Base-by-base conservation (phyloP, 306 rosid genomes). In the Dicorynia guianensis region DNA sequence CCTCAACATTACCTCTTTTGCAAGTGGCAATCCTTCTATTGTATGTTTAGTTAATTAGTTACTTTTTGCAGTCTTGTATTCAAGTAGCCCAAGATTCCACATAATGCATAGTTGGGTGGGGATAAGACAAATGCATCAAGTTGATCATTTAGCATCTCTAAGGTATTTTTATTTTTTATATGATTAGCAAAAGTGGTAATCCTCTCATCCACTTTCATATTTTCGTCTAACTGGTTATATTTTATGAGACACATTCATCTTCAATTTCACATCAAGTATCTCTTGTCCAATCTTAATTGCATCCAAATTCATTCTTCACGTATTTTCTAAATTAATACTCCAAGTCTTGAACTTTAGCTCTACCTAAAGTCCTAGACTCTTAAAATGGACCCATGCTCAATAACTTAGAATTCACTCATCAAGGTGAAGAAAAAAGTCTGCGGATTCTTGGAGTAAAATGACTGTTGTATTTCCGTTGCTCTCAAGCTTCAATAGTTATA, bases 361-460 rank as follows among this genome's bases (percentile, higher is more conserved):
- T 57, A 40, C 53, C 61, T 58, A 53, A 78, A 68, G 59, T 62
- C 40, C 44, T 71, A 20, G 60, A 46, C 35, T 55, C 48, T 34
- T 1, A 25, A 25, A 46, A 18, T 58, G 75, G 63, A 14, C 76
- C 79, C 78, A 58, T 78, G 77, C 77, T 74, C 54, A 71, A 71
- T 76, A 66, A 67, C 77, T 83, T 83, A 35, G 74, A 67, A 43
- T 63, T 84, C 63, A 80, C 71, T 59, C 82, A 34, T 63, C 63
- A 57, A 55, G 63, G 84, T 76, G 77, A 66, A 54, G 59, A 48
- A 67, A 80, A 76, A 76, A 76, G 62, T 71, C 36, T 57, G 47
- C 30, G 54, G 80, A 72, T 80, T 80, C 84, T 72, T 76, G 44
- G 63, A 72, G 75, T 77, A 69, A 80, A 84, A 82, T 56, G 62